phyloP scores from a whole-genome alignment of 208 protist species.

The Tritrichomonas foetus region DNA sequence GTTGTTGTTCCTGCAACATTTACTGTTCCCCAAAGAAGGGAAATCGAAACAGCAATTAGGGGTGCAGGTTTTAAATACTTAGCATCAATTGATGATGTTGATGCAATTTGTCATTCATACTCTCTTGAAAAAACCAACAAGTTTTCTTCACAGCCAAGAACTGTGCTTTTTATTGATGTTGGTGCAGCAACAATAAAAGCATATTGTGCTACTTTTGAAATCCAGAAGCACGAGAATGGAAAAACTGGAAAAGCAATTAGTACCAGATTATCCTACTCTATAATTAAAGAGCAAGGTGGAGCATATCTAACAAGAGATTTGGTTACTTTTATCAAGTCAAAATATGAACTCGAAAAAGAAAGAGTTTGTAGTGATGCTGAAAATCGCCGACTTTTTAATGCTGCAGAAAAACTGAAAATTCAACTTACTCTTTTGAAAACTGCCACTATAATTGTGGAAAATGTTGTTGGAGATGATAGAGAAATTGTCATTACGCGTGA shows the following conservation, averaged over 20 bases:
- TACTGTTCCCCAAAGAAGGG: neutral
- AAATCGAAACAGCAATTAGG: neutral
- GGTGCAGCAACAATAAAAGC: neutral
- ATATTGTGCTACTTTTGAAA: neutral
- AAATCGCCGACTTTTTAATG: neutral
- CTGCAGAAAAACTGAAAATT: neutral
- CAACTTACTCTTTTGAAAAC: neutral
- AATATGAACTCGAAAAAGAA: neutral
- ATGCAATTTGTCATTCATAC: neutral
- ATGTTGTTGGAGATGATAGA: neutral
- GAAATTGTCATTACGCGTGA: neutral
- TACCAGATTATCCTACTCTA: neutral
- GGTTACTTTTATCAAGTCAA: neutral
- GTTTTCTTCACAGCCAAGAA: neutral
- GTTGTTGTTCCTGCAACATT: neutral
- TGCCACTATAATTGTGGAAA: neutral
- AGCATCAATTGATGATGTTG: neutral
- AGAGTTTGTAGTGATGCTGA: neutral
- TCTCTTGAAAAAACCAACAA: neutral
- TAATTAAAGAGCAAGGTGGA: neutral
- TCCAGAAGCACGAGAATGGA: neutral
- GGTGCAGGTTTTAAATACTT: neutral
- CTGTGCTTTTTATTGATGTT: slow-evolving; percentile 34
- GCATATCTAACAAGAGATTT: neutral
- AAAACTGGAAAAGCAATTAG: neutral